Conservation (phyloP, 2,329 filamentous ascomycete genomes). For the Pestalotiopsis sp. region DNA sequence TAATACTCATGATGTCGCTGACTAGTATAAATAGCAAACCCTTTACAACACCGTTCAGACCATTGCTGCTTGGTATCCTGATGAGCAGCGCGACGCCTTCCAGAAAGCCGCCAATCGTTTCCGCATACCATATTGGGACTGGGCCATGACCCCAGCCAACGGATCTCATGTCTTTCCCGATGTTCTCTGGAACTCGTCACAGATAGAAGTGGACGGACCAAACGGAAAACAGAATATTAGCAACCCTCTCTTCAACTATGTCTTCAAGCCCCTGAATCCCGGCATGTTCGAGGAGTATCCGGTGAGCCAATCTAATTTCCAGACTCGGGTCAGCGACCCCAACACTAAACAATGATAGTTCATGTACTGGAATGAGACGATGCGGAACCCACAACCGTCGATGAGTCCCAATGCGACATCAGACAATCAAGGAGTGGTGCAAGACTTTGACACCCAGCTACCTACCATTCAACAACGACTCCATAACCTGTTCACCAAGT, state of each 20-base stretch:
- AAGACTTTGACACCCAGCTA: constrained; percentile 55
- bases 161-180: constrained; percentile 52
- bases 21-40: constrained; percentile 45
- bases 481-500: constrained; percentile 69
- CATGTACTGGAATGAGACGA: constrained; percentile 61
- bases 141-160: constrained; percentile 51
- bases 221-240: constrained; percentile 57
- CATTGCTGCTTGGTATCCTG: constrained; percentile 38
- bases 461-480: constrained; percentile 63
- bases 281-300: constrained; percentile 62
- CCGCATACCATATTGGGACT: constrained; percentile 64
- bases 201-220: constrained; percentile 57
- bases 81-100: constrained; percentile 51
- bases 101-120: constrained; percentile 53
- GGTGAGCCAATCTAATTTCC: constrained; percentile 44
- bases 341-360: constrained; percentile 43
- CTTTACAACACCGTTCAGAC: constrained; percentile 35
- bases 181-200: constrained; percentile 47
- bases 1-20: background rate
- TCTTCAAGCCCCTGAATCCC: constrained; percentile 61
- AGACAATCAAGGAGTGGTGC: constrained; percentile 60
- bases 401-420: constrained; percentile 49
- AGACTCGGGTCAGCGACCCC: background rate
- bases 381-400: constrained; percentile 54
- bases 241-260: constrained; percentile 65